Conservation (phyloP, 75 land plant genomes). For the Sequoiadendron giganteum region DNA sequence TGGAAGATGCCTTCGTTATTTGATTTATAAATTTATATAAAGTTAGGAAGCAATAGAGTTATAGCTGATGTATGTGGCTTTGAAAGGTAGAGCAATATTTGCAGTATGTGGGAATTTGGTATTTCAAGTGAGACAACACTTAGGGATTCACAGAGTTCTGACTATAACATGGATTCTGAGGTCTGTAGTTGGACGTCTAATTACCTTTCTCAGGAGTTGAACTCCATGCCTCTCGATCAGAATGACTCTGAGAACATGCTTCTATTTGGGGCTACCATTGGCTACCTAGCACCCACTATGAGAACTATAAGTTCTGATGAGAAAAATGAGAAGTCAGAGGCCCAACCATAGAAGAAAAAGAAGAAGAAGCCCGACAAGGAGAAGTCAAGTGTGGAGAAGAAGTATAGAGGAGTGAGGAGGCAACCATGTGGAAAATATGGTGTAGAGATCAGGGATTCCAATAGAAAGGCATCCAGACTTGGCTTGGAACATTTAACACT, state of each 20-base stretch:
- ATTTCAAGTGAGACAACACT: too few relatives aligned
- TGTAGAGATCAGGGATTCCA: conserved; percentile 45
- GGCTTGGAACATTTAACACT: conserved; percentile 50
- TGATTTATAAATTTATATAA: too few relatives aligned
- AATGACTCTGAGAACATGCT: conserved; percentile 18
- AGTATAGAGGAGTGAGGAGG: conserved; percentile 38
- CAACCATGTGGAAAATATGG: conserved; percentile 49
- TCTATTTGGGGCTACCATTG: conserved; percentile 16
- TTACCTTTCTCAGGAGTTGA: too few relatives aligned
- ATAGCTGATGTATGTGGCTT: too few relatives aligned
- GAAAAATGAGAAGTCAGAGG: not conserved
- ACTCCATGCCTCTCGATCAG: too few relatives aligned
- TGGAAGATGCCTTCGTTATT: too few relatives aligned
- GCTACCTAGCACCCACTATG: not conserved
- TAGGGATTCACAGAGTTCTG: too few relatives aligned
- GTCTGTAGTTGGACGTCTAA: too few relatives aligned
- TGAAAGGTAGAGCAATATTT: too few relatives aligned
- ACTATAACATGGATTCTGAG: too few relatives aligned
- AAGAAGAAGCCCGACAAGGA: not conserved
- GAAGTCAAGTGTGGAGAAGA: not conserved
- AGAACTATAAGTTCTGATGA: not conserved
- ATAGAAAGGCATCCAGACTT: conserved; percentile 24
- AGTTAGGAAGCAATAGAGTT: too few relatives aligned
- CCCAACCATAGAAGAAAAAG: not conserved
- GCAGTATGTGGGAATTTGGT: too few relatives aligned